Evolutionary conservation across 2,329 filamentous ascomycete genomes (phyloP), one percentile per base, ranked within the genome.

Genomic region (Nemania serpens): DNA sequence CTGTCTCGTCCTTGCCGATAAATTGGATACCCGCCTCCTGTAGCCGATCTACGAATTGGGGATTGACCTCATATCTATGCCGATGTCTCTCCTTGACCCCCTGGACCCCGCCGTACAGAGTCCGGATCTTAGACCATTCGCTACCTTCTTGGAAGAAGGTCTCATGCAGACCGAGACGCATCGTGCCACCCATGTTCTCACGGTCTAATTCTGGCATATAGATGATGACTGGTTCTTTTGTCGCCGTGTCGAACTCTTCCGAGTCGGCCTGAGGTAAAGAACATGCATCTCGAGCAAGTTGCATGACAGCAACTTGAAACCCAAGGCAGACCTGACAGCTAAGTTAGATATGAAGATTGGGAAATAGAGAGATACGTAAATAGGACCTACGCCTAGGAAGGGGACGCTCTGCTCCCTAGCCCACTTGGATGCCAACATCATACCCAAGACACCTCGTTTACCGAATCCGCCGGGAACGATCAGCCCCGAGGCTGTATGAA

Each of bases 251-350:
- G 34, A 87, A 79, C 70, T 88, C 85, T 67, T 86, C 84, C 9
- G 81, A 84, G 3, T 78, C 81, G 29, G 84, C 85, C 10, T 78
- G 73, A 36, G 78, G 69, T 64, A 93, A 82, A 29, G 84, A 85
- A 76, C 87, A 90, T 1, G 94, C 80, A 66, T 91, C 88, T 43
- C 93, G 87, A 1, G 93, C 92, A 69, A 87, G 91, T 76, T 98
- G 93, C 68, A 97, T 90, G 48, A 97, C 92, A 18, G 94, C 93
- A 48, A 97, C 84, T 75, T 98, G 95, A 88, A 97, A 92, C 59
- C 93, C 93, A 20, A 97, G 81, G 74, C 94, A 97, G 65, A 98
- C 90, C 61, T 64, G 55, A 5, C 12, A 6, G 33, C 15, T 13
- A 4, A 15, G 56, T 65, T 20, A 63, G 54, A 22, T 20, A 49